phyloP scores from a whole-genome alignment of 495 filamentous ascomycete genomes.

The Hypoxylon fuscum region DNA sequence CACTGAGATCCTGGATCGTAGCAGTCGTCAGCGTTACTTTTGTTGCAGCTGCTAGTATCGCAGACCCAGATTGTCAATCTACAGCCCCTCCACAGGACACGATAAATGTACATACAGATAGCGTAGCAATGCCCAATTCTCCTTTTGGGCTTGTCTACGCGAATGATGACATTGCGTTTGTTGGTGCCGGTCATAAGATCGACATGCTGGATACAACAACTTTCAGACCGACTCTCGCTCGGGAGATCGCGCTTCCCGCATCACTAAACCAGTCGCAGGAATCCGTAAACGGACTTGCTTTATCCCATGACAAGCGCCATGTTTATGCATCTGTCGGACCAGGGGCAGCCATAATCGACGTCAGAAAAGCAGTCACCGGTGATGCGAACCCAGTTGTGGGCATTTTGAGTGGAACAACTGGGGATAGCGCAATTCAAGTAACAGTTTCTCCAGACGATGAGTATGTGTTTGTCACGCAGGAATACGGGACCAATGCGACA shows the following conservation, averaged over 20 bases:
- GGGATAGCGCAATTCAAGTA: conserved; percentile 35
- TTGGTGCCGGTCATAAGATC: conserved; percentile 23
- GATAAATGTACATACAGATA: conserved; percentile 17
- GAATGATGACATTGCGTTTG: conserved; percentile 30
- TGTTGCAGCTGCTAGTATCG: background rate
- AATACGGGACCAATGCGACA: conserved; percentile 30
- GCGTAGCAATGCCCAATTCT: conserved; percentile 7
- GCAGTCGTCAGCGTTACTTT: background rate
- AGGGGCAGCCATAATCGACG: conserved; percentile 30
- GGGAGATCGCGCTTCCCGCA: conserved; percentile 23
- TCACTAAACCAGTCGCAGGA: conserved; percentile 1
- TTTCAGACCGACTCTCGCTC: conserved; percentile 26
- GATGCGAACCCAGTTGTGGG: conserved; percentile 34
- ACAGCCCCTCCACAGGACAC: conserved; percentile 1
- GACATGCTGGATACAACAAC: conserved; percentile 29
- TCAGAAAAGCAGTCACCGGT: conserved; percentile 31
- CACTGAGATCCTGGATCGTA: background rate
- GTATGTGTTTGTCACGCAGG: conserved; percentile 41
- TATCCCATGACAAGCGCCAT: conserved; percentile 29
- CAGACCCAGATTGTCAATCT: conserved; percentile 2
- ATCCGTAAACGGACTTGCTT: conserved; percentile 15
- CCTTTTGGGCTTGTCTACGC: conserved; percentile 38
- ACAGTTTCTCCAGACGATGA: conserved; percentile 34
- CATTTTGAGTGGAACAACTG: conserved; percentile 26
- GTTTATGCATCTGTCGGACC: conserved; percentile 28